A percentile compares a stretch with the other conserved stretches of the same genome.
These are phyloP conservation scores for Striga asiatica DNA, from an alignment of 257 asterid species.

Conservation along the genomic window DNA sequence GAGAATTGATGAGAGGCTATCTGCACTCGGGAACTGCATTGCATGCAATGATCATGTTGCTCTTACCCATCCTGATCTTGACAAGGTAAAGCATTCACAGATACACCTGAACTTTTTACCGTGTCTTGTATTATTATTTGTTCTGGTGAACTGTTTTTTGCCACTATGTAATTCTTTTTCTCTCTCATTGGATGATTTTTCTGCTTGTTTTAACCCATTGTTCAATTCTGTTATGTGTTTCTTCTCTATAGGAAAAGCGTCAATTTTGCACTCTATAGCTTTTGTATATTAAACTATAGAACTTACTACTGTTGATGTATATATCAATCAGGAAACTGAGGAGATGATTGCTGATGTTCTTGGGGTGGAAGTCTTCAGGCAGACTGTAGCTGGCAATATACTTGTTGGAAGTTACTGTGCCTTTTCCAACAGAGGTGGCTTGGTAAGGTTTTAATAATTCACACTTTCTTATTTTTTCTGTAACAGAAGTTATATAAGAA, in stretches of 20 bases:
- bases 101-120: not conserved
- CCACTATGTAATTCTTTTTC: not conserved
- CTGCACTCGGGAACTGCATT: constrained; percentile 91
- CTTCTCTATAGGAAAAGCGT: no score
- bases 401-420: constrained; percentile 81
- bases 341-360: constrained; percentile 85
- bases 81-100: constrained; percentile 40
- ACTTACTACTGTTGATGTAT: no score
- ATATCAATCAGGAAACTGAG: constrained; percentile 72
- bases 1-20: constrained; percentile 82
- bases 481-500: no score
- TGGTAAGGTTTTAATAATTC: constrained; percentile 40
- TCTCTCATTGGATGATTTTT: not conserved
- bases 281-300: no score
- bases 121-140: not conserved
- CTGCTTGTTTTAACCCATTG: not conserved
- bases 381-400: constrained; percentile 77
- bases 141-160: not conserved
- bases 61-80: constrained; percentile 83
- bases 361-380: constrained; percentile 89
- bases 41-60: constrained; percentile 93
- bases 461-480: not conserved
- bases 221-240: not conserved
- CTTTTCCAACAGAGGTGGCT: constrained; percentile 76
- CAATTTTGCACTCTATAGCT: no score